Percentiles rank a stretch among this genome's conserved stretches.
These are phyloP conservation scores for Pleurotus tuoliensis DNA, from an alignment of 768 basidiomycete species.

Conservation along the genomic window DNA sequence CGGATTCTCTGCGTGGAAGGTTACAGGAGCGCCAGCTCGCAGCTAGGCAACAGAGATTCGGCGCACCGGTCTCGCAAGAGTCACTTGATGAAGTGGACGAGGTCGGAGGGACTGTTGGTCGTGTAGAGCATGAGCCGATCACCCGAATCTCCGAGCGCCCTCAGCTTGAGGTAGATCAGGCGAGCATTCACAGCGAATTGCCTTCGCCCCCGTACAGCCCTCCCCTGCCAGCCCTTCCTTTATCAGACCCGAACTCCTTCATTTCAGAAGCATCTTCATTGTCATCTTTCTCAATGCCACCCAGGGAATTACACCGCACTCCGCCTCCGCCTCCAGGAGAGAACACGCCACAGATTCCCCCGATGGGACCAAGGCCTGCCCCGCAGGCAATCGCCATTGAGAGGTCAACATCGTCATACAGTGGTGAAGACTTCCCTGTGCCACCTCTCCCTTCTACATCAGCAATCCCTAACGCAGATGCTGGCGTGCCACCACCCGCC, in stretches of 20 bases:
- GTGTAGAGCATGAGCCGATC: neutral
- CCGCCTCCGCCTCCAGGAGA: slow-evolving; percentile 19
- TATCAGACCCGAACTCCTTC: slow-evolving; percentile 6
- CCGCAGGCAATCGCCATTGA: slow-evolving; percentile 32
- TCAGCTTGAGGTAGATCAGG: neutral
- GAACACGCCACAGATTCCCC: neutral
- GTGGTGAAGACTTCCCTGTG: slow-evolving; percentile 37
- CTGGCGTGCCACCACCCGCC: slow-evolving; percentile 25
- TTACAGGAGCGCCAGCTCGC: slow-evolving; percentile 6
- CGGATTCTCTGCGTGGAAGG: slow-evolving; percentile 7
- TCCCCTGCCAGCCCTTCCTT: slow-evolving; percentile 53
- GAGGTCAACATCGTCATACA: slow-evolving; percentile 29
- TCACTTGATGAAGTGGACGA: neutral
- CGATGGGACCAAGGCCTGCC: neutral
- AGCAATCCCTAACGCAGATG: slow-evolving; percentile 2
- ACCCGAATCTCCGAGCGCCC: neutral
- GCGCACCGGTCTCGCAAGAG: neutral
- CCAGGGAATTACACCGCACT: slow-evolving; percentile 31
- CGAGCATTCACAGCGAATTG: slow-evolving; percentile 11
- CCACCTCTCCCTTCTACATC: slow-evolving; percentile 44
- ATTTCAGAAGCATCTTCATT: slow-evolving; percentile 14
- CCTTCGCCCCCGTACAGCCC: slow-evolving; percentile 40
- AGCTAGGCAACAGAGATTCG: neutral
- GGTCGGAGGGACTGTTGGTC: neutral
- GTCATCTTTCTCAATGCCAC: slow-evolving; percentile 24